A percentile compares a stretch with the other conserved stretches of the same genome.
phyloP scores from a whole-genome alignment of 106 monocot species.

The Dioscorea zingiberensis region DNA sequence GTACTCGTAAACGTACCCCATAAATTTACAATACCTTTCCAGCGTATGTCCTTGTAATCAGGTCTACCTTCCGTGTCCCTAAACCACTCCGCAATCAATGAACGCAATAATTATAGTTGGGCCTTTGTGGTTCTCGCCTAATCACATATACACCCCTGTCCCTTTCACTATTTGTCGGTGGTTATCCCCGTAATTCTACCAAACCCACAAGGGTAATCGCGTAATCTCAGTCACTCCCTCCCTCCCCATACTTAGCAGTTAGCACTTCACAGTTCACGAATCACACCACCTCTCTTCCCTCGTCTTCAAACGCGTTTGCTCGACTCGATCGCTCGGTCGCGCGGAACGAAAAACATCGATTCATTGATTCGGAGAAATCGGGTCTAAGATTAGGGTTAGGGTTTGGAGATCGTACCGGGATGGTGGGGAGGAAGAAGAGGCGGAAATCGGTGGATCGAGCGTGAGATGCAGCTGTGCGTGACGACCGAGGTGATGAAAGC shows the following conservation, averaged over 20 bases:
- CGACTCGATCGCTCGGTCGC: background rate
- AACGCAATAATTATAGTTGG: too few species aligned
- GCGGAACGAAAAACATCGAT: background rate
- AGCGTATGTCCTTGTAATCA: too few species aligned
- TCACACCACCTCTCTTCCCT: too few species aligned
- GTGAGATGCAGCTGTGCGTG: background rate
- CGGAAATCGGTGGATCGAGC: slow-evolving; percentile 1
- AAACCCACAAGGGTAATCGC: background rate
- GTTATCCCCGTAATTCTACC: background rate
- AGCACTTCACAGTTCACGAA: background rate
- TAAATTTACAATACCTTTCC: too few species aligned
- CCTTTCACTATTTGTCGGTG: slow-evolving; percentile 2
- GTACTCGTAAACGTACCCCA: too few species aligned
- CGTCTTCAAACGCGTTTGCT: background rate
- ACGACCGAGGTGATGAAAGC: slow-evolving; percentile 20
- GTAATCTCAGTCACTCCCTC: background rate
- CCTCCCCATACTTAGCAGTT: background rate
- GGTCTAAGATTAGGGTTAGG: background rate
- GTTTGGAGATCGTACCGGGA: background rate
- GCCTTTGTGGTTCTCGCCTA: too few species aligned
- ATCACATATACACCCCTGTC: background rate
- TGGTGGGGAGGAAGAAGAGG: slow-evolving; percentile 21
- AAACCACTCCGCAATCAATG: too few species aligned
- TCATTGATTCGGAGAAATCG: too few species aligned
- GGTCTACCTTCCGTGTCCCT: too few species aligned